Conservation (phyloP, 345 rosid species). For the Eucalyptus polybractea region DNA sequence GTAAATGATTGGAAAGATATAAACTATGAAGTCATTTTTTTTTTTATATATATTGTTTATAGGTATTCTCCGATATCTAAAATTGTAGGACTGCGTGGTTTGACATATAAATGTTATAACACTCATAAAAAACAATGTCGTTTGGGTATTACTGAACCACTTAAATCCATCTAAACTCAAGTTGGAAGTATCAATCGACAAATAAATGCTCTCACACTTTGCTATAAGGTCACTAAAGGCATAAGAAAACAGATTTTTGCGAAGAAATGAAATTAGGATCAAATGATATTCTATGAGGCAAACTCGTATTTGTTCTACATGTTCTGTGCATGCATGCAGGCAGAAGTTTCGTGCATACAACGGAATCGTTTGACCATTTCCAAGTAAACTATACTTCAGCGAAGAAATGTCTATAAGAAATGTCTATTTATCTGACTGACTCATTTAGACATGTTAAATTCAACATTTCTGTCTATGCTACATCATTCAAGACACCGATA, state of each 20-base stretch:
- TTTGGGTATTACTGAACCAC: not conserved
- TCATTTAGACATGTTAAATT: not conserved
- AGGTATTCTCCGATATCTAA: not conserved
- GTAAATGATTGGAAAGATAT: not conserved
- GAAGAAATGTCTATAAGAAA: not conserved
- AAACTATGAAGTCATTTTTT: not conserved
- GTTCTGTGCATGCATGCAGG: not conserved
- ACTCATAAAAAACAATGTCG: not conserved
- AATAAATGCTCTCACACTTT: not conserved
- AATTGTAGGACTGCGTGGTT: not conserved
- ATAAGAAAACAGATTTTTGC: not conserved
- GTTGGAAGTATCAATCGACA: not conserved
- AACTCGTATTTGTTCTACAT: not conserved
- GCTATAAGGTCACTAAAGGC: not conserved
- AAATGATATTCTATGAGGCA: not conserved
- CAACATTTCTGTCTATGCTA: not conserved
- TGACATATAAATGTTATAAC: not conserved
- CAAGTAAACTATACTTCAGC: not conserved
- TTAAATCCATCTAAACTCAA: not conserved
- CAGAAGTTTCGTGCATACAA: not conserved
- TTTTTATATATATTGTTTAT: no score
- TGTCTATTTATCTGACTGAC: not conserved
- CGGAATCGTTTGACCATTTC: not conserved
- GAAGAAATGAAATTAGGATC: not conserved
- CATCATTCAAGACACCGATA: not conserved